A percentile compares a stretch with the other conserved stretches of the same genome.
phyloP scores from a whole-genome alignment of 2,329 filamentous ascomycete species.

The Cordyceps javanica region DNA sequence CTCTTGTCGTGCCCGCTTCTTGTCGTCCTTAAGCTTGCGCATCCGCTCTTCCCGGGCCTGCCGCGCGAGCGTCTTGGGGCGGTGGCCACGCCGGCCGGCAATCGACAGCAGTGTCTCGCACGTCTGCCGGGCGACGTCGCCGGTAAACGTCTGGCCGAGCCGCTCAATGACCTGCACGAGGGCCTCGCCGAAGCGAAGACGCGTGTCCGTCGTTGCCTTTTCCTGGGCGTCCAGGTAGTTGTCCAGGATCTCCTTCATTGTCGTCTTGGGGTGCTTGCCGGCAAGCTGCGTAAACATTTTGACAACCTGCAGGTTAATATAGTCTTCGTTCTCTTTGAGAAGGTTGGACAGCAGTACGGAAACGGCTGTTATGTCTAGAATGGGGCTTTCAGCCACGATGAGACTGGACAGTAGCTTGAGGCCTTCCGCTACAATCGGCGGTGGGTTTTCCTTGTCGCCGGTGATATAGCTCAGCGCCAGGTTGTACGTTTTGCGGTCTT shows the following conservation, averaged over 20 bases:
- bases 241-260: conserved; percentile 57
- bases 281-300: conserved; percentile 59
- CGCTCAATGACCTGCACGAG: conserved; percentile 58
- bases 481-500: conserved; percentile 56
- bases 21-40: conserved; percentile 39
- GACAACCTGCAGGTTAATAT: conserved; percentile 63
- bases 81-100: conserved; percentile 56
- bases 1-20: conserved; percentile 11
- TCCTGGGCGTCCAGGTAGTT: conserved; percentile 61
- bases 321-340: conserved; percentile 62
- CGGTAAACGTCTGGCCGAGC: conserved; percentile 49
- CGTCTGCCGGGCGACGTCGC: conserved; percentile 45
- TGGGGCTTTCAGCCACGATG: conserved; percentile 46
- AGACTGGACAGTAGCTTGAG: conserved; percentile 54
- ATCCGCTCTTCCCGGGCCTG: conserved; percentile 47
- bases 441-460: conserved; percentile 50
- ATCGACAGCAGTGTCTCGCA: conserved; percentile 56
- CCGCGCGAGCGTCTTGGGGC: conserved; percentile 52
- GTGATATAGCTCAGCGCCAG: conserved; percentile 61
- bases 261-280: conserved; percentile 54
- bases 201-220: conserved; percentile 51
- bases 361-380: conserved; percentile 61
- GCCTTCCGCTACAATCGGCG: conserved; percentile 61
- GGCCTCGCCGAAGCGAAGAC: conserved; percentile 64
- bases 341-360: conserved; percentile 59